Base-by-base conservation (phyloP, 139 green algal genomes). In the Chlamydomonas eustigma region DNA sequence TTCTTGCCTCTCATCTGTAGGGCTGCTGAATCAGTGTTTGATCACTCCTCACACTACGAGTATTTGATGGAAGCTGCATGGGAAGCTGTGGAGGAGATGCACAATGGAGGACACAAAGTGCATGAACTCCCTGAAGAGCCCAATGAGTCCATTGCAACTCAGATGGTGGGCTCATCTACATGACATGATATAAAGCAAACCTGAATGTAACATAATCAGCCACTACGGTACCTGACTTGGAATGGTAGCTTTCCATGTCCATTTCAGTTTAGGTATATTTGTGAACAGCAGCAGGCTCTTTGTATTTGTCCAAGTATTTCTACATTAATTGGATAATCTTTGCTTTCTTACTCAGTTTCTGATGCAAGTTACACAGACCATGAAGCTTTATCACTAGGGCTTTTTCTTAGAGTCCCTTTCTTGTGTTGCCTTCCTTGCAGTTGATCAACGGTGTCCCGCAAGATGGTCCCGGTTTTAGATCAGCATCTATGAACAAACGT, bases 31-130 rank as follows among this genome's bases (percentile, higher is more conserved):
- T 74, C 79, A 33, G 85, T 89, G 75, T 89, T 89, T 76, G 85
- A 89, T 77, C 85, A 89, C 65, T 75, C 78, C 71, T 87, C 82
- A 52, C 85, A 89, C 80, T 89, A 86, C 69, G 74, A 83, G 69
- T 73, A 76, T 36, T 52, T 81, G 33, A 77, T 81, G 51, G 76
- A 81, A 3, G 69, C 69, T 39, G 76, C 76, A 2, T 77, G 71
- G 37, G 76, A 75, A 36, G 68, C 68, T 36, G 68, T 75, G 37
- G 34, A 44, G 33, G 33, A 72, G 65, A 68, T 35, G 52, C 52
- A 68, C 52, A 68, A 51, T 24, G 66, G 33, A 2, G 66, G 2
- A 12, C 33, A 71, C 2, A 33, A 37, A 4, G 34, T 25, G 36
- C 24, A 51, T 3, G 66, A 73, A 4, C 22, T 68, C n/a, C 52